Percentiles rank a stretch among this genome's conserved stretches.
phyloP scores from a whole-genome alignment of 129 eudicot genomes.

The carrot (Daucus carota) region DH1_v3.0 NC_030387.2:25819001-25819500 shows the following conservation, averaged over 20 bases:
- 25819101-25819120: slow-evolving; percentile 44
- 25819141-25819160: slow-evolving; percentile 68
- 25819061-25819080: slow-evolving; percentile 57
- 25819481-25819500: neutral
- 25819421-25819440: neutral
- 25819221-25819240: too few species aligned
- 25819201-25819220: slow-evolving; percentile 87
- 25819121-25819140: slow-evolving; percentile 54
- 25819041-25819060: slow-evolving; percentile 77
- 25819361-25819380: neutral
- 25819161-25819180: slow-evolving; percentile 94
- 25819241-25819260: too few species aligned
- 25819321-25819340: neutral
- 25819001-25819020: slow-evolving; percentile 50
- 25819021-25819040: slow-evolving; percentile 61
- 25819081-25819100: slow-evolving; percentile 39
- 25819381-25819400: neutral
- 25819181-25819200: slow-evolving; percentile 83
- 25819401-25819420: neutral
- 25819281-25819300: neutral
- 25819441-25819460: too few species aligned
- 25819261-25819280: neutral
- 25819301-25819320: neutral
- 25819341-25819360: neutral
- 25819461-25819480: neutral